Base-by-base conservation (phyloP, 495 filamentous ascomycete genomes). In the Podospora pseudoanserina region DNA sequence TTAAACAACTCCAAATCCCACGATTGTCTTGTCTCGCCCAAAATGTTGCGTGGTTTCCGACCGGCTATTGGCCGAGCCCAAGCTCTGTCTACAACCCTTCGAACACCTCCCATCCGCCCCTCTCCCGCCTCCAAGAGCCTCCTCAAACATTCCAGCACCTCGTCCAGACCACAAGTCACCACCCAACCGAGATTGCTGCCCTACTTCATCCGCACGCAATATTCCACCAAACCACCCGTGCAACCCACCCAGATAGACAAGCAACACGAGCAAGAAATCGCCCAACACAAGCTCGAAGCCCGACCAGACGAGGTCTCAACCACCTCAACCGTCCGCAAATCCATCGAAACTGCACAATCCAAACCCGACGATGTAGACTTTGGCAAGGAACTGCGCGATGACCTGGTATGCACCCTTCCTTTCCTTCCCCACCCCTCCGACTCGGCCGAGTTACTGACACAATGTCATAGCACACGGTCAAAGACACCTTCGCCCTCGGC, bases 401-500 rank as follows among this genome's bases (percentile, higher is more conserved):
- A 98, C 76, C 64, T 95, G 68, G 93, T 95, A 87, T 30, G 90
- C 39, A 49, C 39, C 39, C 39, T 5, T 0, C 15, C 9, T 11
- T 79, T 59, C 23, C 23, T 23, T 23, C 1, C 23, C 1, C 1
- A 23, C 23, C 23, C 23, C 23, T 63, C 6, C 19, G 60, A 5
- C 23, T n/a, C 23, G 28, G 13, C 18, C 27, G 3, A 49, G 39
- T 49, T 49, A 7, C 30, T 16, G 39, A 16, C 15, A 3, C 39
- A 63, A 44, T 18, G 6, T n/a, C 57, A 28, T 69, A 97, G 94
- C 81, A 87, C 82, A 88, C 86, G 1, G 88, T 98, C 79, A 90
- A 90, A 74, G 91, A 95, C n/a, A 95, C 94, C 13, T 96, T 99
- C 79, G 87, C 86, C 61, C 81, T 99, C 28, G 73, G 80, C 28